Percentiles rank a stretch among this genome's conserved stretches.
Evolutionary conservation across 768 basidiomycete species (phyloP).

Genomic region (Termitomyces sp.): DNA sequence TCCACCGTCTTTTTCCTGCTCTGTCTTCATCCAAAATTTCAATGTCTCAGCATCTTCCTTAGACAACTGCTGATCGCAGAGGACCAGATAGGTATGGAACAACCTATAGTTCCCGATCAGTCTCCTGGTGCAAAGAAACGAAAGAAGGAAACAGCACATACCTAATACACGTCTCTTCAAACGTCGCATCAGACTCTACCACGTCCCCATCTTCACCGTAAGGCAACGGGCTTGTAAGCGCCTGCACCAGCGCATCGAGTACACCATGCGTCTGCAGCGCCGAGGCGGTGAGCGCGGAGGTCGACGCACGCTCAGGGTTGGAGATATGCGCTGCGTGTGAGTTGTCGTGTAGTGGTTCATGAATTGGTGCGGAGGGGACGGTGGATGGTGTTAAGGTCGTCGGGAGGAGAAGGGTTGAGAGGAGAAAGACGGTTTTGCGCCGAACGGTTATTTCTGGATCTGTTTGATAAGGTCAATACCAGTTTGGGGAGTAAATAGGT

Average conservation of each 20-base stretch:
- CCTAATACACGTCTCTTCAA: slow-evolving; percentile 61
- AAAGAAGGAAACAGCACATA: slow-evolving; percentile 20
- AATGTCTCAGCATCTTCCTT: background rate
- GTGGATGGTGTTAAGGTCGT: slow-evolving; percentile 19
- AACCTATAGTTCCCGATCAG: background rate
- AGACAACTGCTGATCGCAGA: background rate
- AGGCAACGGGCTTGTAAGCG: slow-evolving; percentile 52
- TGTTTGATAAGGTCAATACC: slow-evolving; percentile 19
- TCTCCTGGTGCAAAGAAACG: background rate
- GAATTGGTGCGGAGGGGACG: slow-evolving; percentile 15
- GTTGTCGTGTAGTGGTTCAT: slow-evolving; percentile 55
- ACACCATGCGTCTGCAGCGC: slow-evolving; percentile 46
- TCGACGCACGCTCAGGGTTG: slow-evolving; percentile 49
- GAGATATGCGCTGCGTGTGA: slow-evolving; percentile 63
- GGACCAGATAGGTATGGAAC: slow-evolving; percentile 1
- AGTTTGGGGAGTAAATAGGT: background rate
- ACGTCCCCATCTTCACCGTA: slow-evolving; percentile 67
- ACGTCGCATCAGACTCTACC: slow-evolving; percentile 48
- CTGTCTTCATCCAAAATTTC: background rate
- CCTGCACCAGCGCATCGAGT: slow-evolving; percentile 44
- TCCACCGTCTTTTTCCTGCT: slow-evolving; percentile 1
- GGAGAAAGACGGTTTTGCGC: slow-evolving; percentile 73
- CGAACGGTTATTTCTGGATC: slow-evolving; percentile 78
- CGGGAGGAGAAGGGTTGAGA: slow-evolving; percentile 65
- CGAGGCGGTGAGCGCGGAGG: slow-evolving; percentile 39